Base-by-base conservation (phyloP, 768 basidiomycete genomes). In the Suillus spraguei region DNA sequence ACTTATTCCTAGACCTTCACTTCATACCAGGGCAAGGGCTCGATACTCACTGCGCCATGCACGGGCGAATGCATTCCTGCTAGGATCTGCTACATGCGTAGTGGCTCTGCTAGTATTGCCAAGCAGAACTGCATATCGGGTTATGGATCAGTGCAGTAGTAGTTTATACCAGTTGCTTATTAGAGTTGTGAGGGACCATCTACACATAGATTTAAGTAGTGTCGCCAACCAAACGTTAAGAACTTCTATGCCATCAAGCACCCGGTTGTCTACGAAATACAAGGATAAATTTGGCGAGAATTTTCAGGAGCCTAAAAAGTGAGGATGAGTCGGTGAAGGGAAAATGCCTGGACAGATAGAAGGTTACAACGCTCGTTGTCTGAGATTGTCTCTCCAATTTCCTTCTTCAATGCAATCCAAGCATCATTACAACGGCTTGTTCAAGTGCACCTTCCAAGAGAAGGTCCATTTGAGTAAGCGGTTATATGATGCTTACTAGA, bases 51-150 rank as follows among this genome's bases (percentile, higher is more conserved):
- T 24, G 69, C 75, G 17, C 63, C 85, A 14, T 93, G 91, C 72
- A 85, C 82, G 0, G 86, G 82, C 20, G 79, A 82, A 17, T 93
- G 91, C 67, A 70, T 79, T n/a, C 64, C 72, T 1, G 91, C 91
- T 28, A 91, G 84, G 74, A 86, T 92, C 49, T 92, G 89, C 70
- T 91, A 91, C 67, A 88, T 91, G 20, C 83, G 91, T 33, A 91
- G 89, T 69, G 91, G 88, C 28, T 91, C 90, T 46, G 83, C 83
- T 2, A 78, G 81, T 32, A 80, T 92, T 61, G 87, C 83, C 22
- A 71, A 69, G 64, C 75, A 85, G 70, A 90, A 88, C 68, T 92
- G 91, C 68, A 69, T 67, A 8, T 69, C 62, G 20, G 90, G 89
- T 2, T 90, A 87, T 66, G 90, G 88, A 38, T 90, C 89, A 46